Evolutionary conservation across 176 grass and related monocot species (phyloP).

Genomic region (Carex cristatella): DNA sequence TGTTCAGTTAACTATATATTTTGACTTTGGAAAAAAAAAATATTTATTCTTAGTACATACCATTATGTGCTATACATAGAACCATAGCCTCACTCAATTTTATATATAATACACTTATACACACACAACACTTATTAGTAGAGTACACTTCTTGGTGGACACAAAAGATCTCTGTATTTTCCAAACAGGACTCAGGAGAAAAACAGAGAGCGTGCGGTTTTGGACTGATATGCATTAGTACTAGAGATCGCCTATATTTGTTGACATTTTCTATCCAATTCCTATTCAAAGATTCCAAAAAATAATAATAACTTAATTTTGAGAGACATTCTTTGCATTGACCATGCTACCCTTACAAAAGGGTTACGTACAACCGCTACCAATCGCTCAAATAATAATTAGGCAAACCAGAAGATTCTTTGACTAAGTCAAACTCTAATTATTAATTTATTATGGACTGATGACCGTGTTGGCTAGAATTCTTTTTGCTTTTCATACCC

Average conservation of each 20-base stretch:
- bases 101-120: too few species aligned
- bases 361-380: not conserved
- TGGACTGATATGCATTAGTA: not conserved
- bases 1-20: too few species aligned
- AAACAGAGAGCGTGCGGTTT: slow-evolving; percentile 15
- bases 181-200: not conserved
- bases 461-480: not conserved
- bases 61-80: too few species aligned
- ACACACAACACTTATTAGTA: not conserved
- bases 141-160: not conserved
- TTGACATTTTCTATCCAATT: slow-evolving; percentile 21
- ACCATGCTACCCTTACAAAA: not conserved
- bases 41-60: too few species aligned
- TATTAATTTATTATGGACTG: slow-evolving; percentile 1
- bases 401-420: not conserved
- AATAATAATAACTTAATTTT: not conserved
- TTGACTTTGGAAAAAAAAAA: too few species aligned
- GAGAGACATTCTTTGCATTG: slow-evolving; percentile 26
- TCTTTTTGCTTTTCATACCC: not conserved
- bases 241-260: not conserved
- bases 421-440: slow-evolving; percentile 4
- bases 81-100: too few species aligned
- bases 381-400: slow-evolving; percentile 2
- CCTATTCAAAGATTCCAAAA: slow-evolving; percentile 13
- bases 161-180: slow-evolving; percentile 8